These are phyloP conservation scores for Xylaria bambusicola DNA, from an alignment of 495 filamentous ascomycete species.

Conservation along the genomic window DNA sequence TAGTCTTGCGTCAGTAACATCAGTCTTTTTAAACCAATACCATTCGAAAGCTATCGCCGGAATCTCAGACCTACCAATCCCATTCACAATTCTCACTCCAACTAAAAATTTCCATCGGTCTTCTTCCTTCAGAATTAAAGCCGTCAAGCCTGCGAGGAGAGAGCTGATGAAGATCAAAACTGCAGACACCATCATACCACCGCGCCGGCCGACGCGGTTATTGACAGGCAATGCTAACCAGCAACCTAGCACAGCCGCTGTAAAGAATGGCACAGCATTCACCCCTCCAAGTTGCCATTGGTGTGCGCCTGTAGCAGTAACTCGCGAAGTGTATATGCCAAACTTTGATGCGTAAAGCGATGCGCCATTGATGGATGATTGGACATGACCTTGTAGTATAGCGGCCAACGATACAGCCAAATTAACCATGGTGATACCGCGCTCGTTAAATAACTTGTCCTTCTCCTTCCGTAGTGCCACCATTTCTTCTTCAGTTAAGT, in stretches of 20 bases:
- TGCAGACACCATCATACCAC: conserved; percentile 31
- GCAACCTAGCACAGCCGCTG: conserved; percentile 31
- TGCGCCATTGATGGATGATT: conserved; percentile 32
- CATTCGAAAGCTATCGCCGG: not conserved
- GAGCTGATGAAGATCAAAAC: conserved; percentile 34
- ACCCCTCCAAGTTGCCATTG: conserved; percentile 27
- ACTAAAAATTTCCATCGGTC: conserved; percentile 26
- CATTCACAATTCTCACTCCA: conserved; percentile 29
- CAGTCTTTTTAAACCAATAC: not conserved
- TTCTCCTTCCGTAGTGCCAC: conserved; percentile 28
- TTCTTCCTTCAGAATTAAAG: too few relatives aligned
- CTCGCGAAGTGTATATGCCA: conserved; percentile 5
- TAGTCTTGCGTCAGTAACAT: not conserved
- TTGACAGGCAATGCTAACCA: conserved; percentile 35
- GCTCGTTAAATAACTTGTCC: conserved; percentile 27
- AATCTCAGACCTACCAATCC: conserved; percentile 27
- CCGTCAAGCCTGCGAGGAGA: conserved; percentile 24
- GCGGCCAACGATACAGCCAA: conserved; percentile 36
- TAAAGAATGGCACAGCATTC: conserved; percentile 30
- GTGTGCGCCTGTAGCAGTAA: too few relatives aligned
- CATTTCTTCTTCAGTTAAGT: conserved; percentile 26
- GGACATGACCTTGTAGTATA: conserved; percentile 33
- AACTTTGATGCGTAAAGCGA: conserved; percentile 22
- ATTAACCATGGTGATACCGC: conserved; percentile 31
- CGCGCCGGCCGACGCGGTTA: conserved; percentile 31